A percentile compares a stretch with the other conserved stretches of the same genome.
Evolutionary conservation across 495 filamentous ascomycete genomes (phyloP).

Genomic region (Trichoderma gamsii): DNA sequence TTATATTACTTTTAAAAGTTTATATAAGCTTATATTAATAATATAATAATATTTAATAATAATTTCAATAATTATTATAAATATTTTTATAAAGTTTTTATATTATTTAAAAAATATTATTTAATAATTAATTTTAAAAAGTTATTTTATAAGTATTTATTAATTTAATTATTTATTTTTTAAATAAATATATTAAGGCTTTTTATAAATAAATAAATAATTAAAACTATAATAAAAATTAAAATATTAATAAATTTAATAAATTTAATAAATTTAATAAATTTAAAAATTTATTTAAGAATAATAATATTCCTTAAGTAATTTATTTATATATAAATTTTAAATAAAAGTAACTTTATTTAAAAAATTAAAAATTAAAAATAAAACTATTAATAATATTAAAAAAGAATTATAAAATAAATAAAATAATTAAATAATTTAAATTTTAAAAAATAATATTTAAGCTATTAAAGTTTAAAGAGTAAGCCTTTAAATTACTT

Average conservation of each 20-base stretch:
- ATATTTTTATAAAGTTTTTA: background rate
- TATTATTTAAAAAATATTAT: background rate
- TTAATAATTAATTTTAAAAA: background rate
- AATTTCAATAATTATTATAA: background rate
- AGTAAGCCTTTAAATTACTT: background rate
- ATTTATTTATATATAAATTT: slow-evolving; percentile 1
- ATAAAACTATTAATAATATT: background rate
- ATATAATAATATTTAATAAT: background rate
- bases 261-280: background rate
- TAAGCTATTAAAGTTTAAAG: background rate
- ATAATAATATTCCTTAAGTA: background rate
- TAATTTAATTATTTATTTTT: background rate
- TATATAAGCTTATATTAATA: background rate
- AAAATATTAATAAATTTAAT: too few relatives aligned
- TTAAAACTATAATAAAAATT: background rate
- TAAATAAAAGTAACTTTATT: slow-evolving; percentile 6
- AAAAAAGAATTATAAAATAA: background rate
- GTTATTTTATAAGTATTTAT: background rate
- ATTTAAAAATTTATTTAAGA: background rate
- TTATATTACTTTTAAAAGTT: background rate
- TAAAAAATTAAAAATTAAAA: background rate
- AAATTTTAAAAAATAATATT: background rate
- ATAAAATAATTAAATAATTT: background rate
- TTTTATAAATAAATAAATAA: background rate
- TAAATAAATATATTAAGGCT: background rate